Percentiles rank a stretch among this genome's conserved stretches.
These are phyloP conservation scores for Rosa rugosa DNA, from an alignment of 306 rosid genomes.

Conservation along the genomic window DNA sequence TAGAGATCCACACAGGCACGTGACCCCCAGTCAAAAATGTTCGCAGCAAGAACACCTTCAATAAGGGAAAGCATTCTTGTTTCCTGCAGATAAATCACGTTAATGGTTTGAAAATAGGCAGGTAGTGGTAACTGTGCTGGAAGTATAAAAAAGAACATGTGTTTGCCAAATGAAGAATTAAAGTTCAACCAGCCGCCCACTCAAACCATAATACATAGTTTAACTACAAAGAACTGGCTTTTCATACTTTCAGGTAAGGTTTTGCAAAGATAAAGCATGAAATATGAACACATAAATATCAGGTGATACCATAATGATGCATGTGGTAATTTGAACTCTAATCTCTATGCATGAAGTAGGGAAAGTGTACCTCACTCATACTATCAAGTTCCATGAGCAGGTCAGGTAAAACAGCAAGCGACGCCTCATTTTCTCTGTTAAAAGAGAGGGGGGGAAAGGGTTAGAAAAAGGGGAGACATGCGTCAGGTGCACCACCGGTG, in stretches of 20 bases:
- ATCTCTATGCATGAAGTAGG: background rate
- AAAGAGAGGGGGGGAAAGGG: background rate
- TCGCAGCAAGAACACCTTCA: slow-evolving; percentile 99
- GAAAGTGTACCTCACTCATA: slow-evolving; percentile 73
- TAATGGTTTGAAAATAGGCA: slow-evolving; percentile 14
- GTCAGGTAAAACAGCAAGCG: slow-evolving; percentile 97
- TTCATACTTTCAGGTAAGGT: background rate
- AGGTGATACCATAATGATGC: background rate
- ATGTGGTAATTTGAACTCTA: background rate
- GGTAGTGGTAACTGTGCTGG: slow-evolving; percentile 7
- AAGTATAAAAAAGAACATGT: slow-evolving; percentile 11
- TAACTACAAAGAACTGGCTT: background rate
- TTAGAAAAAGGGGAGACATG: background rate
- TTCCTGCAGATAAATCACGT: slow-evolving; percentile 58
- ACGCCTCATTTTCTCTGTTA: slow-evolving; percentile 94
- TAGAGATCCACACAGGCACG: slow-evolving; percentile 98
- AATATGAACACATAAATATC: background rate
- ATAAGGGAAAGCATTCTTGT: slow-evolving; percentile 78
- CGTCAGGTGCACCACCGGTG: background rate
- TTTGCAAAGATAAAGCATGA: background rate
- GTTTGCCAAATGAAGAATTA: background rate
- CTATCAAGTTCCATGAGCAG: slow-evolving; percentile 85
- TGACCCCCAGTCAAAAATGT: slow-evolving; percentile 98
- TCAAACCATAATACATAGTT: background rate
- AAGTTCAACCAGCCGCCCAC: background rate